Percentiles rank a stretch among this genome's conserved stretches.
phyloP scores from a whole-genome alignment of 2,329 filamentous ascomycete species.

The Colletotrichum tamarilloi region DNA sequence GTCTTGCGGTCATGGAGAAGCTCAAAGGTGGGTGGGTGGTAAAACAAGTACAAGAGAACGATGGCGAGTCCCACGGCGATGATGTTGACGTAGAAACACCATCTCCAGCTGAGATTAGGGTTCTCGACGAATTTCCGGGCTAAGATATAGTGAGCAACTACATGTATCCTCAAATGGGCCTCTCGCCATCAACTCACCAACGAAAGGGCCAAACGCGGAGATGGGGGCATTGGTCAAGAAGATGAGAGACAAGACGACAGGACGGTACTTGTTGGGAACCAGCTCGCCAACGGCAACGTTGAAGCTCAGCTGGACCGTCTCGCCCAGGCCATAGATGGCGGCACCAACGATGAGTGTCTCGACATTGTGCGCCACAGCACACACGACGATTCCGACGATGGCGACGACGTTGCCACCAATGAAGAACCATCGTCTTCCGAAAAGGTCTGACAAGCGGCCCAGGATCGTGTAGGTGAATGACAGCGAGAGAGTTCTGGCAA shows the following conservation, averaged over 20 bases:
- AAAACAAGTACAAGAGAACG: slow-evolving; percentile 50
- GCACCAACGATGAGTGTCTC: slow-evolving; percentile 49
- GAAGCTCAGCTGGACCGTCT: slow-evolving; percentile 50
- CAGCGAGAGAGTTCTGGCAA: slow-evolving; percentile 47
- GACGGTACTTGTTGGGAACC: slow-evolving; percentile 55
- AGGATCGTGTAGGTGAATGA: slow-evolving; percentile 43
- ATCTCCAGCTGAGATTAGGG: slow-evolving; percentile 50
- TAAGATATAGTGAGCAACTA: slow-evolving; percentile 18
- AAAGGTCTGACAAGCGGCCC: slow-evolving; percentile 52
- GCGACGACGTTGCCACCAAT: slow-evolving; percentile 50
- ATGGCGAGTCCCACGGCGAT: slow-evolving; percentile 48
- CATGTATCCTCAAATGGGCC: no score
- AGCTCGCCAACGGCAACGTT: slow-evolving; percentile 52
- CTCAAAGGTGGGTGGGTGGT: slow-evolving; percentile 53
- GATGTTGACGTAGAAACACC: slow-evolving; percentile 55
- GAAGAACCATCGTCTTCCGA: slow-evolving; percentile 53
- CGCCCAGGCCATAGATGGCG: slow-evolving; percentile 49
- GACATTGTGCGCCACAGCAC: slow-evolving; percentile 47
- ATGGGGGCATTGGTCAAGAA: slow-evolving; percentile 49
- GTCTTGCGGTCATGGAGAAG: slow-evolving; percentile 52
- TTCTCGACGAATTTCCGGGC: slow-evolving; percentile 48
- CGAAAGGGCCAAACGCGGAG: slow-evolving; percentile 48
- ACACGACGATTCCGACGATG: slow-evolving; percentile 49
- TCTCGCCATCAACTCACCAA: slow-evolving; percentile 39
- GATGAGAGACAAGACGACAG: slow-evolving; percentile 45